Evolutionary conservation across 2,329 filamentous ascomycete genomes (phyloP).

Genomic region (Podosphaera aphanis): DNA sequence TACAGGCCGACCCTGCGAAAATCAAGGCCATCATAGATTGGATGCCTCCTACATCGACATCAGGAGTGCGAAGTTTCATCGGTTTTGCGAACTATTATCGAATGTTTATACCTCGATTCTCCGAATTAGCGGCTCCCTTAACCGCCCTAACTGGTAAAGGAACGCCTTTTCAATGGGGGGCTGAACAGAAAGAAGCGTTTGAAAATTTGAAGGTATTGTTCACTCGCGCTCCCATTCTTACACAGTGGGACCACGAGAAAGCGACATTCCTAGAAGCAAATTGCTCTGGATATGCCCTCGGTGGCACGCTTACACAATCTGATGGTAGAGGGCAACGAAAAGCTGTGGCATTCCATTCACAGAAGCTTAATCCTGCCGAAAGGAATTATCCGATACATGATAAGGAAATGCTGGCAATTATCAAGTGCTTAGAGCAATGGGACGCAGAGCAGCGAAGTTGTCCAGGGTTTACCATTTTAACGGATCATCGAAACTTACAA

Average conservation of each 20-base stretch:
- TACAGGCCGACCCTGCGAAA: background rate
- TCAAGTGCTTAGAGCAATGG: background rate
- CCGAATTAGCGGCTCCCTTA: background rate
- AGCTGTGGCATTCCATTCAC: no score
- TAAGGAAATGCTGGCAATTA: background rate
- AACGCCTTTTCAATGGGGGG: background rate
- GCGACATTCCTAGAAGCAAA: background rate
- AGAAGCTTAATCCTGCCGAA: background rate
- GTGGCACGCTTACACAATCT: background rate
- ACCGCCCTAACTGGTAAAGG: background rate
- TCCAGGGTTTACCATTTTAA: background rate
- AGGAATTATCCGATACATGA: background rate
- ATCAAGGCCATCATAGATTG: background rate
- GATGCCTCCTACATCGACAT: background rate
- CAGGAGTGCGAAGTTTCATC: background rate
- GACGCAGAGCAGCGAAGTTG: background rate
- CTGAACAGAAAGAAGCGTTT: background rate
- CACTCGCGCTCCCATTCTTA: background rate
- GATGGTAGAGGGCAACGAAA: no score
- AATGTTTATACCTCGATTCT: background rate
- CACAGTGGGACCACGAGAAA: background rate
- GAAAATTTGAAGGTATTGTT: background rate
- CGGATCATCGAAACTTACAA: no score
- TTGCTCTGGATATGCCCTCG: background rate
- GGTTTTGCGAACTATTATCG: conserved; percentile 1